Evolutionary conservation across 495 filamentous ascomycete genomes (phyloP).

Genomic region (Aspergillus diversus): DNA sequence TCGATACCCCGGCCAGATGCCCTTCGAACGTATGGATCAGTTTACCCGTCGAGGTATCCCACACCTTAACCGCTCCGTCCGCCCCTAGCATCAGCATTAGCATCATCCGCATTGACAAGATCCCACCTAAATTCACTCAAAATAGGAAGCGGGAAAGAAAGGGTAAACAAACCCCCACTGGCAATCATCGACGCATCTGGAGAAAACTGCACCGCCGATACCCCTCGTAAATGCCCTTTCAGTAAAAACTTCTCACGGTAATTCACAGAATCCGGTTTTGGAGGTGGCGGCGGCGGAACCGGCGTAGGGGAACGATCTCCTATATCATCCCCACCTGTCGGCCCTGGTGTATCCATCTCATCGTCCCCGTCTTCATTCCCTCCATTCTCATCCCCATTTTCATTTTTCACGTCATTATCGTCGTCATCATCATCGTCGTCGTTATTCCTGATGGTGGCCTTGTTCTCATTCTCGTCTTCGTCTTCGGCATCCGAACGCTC

Average conservation of each 20-base stretch:
- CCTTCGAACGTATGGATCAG: slow-evolving; percentile 88
- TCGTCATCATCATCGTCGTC: slow-evolving; percentile 4
- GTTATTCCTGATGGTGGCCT: slow-evolving; percentile 12
- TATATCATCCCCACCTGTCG: slow-evolving; percentile 9
- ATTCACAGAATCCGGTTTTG: slow-evolving; percentile 53
- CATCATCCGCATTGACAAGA: neutral
- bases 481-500: slow-evolving; percentile 22
- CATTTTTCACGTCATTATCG: neutral
- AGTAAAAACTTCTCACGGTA: slow-evolving; percentile 69
- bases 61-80: slow-evolving; percentile 86
- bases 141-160: slow-evolving; percentile 1
- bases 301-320: slow-evolving; percentile 39
- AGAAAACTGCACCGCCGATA: slow-evolving; percentile 88
- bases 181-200: slow-evolving; percentile 89
- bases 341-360: slow-evolving; percentile 14
- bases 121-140: neutral
- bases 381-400: slow-evolving; percentile 11
- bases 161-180: slow-evolving; percentile 65
- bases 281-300: slow-evolving; percentile 42
- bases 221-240: slow-evolving; percentile 72
- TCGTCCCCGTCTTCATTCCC: slow-evolving; percentile 18
- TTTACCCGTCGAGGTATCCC: slow-evolving; percentile 77
- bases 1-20: slow-evolving; percentile 89
- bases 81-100: slow-evolving; percentile 56
- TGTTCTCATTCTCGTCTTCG: slow-evolving; percentile 19